phyloP scores from a whole-genome alignment of 179 eudicot genomes.

The Spinacia oleracea region DNA sequence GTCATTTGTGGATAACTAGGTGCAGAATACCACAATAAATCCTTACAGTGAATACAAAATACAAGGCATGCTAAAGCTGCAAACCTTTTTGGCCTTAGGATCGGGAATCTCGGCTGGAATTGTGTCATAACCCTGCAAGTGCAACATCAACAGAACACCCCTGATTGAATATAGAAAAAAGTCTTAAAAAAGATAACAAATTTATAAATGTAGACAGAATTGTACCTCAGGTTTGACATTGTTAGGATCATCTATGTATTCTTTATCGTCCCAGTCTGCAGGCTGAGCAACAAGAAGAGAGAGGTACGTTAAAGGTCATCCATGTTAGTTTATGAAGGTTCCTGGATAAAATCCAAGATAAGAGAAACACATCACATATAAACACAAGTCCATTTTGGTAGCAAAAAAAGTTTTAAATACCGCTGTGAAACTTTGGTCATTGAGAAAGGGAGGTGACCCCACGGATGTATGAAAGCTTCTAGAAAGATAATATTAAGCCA shows the following conservation, averaged over 20 bases:
- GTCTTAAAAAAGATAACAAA: not conserved
- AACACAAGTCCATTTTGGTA: not conserved
- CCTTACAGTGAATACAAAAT: not conserved
- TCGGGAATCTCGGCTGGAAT: slow-evolving; percentile 69
- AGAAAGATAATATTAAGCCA: not conserved
- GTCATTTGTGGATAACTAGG: not conserved
- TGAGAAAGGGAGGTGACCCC: not conserved
- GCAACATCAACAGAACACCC: slow-evolving; percentile 17
- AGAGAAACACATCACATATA: not conserved
- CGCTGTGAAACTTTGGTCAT: not conserved
- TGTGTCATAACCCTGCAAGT: slow-evolving; percentile 75
- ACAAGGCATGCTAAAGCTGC: slow-evolving; percentile 3
- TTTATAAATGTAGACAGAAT: slow-evolving; percentile 2
- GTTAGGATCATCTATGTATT: slow-evolving; percentile 67
- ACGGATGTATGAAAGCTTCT: not conserved
- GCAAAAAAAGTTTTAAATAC: not conserved
- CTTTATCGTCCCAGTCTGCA: slow-evolving; percentile 79
- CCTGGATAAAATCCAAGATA: not conserved
- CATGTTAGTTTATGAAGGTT: not conserved
- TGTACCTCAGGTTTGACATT: slow-evolving; percentile 70
- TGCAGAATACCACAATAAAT: not conserved
- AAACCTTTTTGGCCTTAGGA: slow-evolving; percentile 70
- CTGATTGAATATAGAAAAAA: not conserved
- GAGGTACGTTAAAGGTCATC: not conserved
- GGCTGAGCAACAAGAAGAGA: slow-evolving; percentile 45